Percentiles rank a stretch among this genome's conserved stretches.
Evolutionary conservation across 768 basidiomycete species (phyloP).

Genomic region (Calvatia gigantea): DNA sequence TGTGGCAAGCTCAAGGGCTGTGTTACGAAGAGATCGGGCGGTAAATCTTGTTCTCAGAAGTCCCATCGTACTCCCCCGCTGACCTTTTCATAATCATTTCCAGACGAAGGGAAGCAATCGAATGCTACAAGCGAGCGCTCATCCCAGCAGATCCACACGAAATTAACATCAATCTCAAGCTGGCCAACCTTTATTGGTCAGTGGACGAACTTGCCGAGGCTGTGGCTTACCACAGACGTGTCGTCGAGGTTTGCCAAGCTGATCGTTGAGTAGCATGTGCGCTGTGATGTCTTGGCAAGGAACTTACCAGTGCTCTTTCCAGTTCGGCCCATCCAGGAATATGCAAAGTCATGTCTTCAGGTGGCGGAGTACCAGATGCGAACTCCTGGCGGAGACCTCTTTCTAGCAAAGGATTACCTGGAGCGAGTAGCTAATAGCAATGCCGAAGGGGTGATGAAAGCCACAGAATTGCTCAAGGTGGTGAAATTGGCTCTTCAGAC

Average conservation of each 20-base stretch:
- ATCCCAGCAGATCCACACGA: slow-evolving; percentile 77
- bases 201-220: slow-evolving; percentile 68
- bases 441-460: slow-evolving; percentile 74
- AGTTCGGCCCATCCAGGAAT: slow-evolving; percentile 73
- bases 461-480: slow-evolving; percentile 66
- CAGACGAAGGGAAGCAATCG: slow-evolving; percentile 85
- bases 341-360: slow-evolving; percentile 79
- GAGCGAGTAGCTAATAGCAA: slow-evolving; percentile 76
- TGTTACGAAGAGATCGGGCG: slow-evolving; percentile 91
- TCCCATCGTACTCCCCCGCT: not conserved
- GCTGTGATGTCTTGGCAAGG: slow-evolving; percentile 20
- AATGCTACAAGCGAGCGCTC: slow-evolving; percentile 88
- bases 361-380: slow-evolving; percentile 78
- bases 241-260: slow-evolving; percentile 68
- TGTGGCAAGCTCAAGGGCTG: slow-evolving; percentile 93
- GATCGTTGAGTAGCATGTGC: slow-evolving; percentile 43
- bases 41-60: slow-evolving; percentile 32
- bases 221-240: slow-evolving; percentile 75
- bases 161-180: slow-evolving; percentile 64
- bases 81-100: slow-evolving; percentile 1
- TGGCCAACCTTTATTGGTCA: slow-evolving; percentile 68
- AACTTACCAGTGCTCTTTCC: slow-evolving; percentile 23
- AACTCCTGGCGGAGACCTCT: slow-evolving; percentile 59
- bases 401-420: slow-evolving; percentile 68
- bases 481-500: slow-evolving; percentile 38